A percentile compares a stretch with the other conserved stretches of the same genome.
phyloP scores from a whole-genome alignment of 345 rosid genomes.

The Pseudoturritis turrita region DNA sequence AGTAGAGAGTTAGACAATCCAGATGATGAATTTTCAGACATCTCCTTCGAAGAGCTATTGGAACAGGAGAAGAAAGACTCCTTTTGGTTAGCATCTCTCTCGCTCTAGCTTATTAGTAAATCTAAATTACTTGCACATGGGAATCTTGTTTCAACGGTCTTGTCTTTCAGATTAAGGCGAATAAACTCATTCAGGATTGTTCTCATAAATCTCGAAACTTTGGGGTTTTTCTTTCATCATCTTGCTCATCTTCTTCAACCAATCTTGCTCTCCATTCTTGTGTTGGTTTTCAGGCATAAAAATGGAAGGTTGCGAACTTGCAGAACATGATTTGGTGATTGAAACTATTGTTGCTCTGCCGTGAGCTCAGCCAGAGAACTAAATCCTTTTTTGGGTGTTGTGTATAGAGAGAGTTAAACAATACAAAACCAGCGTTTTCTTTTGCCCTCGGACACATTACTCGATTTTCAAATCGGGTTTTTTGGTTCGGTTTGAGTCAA shows the following conservation, averaged over 20 bases:
- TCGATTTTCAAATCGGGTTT: constrained; percentile 10
- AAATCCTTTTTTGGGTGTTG: neutral
- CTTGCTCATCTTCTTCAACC: neutral
- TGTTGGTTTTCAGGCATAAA: constrained; percentile 64
- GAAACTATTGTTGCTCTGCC: neutral
- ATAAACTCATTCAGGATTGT: neutral
- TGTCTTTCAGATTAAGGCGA: neutral
- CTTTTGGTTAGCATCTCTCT: constrained; percentile 59
- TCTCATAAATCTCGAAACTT: neutral
- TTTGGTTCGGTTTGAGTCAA: constrained; percentile 6
- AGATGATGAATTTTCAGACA: constrained; percentile 57
- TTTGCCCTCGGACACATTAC: neutral
- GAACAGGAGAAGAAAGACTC: constrained; percentile 89
- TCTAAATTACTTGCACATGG: neutral
- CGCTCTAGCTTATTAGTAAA: neutral
- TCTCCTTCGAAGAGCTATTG: constrained; percentile 84
- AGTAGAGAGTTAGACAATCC: constrained; percentile 35
- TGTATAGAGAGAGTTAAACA: constrained; percentile 19
- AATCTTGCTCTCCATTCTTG: neutral
- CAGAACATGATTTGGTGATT: constrained; percentile 22
- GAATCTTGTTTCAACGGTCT: neutral
- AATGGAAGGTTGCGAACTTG: constrained; percentile 54
- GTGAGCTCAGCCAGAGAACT: constrained; percentile 17
- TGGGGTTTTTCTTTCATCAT: neutral
- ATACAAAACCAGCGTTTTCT: constrained; percentile 7